phyloP scores from a whole-genome alignment of 495 filamentous ascomycete species.

The Neurospora sp. region DNA sequence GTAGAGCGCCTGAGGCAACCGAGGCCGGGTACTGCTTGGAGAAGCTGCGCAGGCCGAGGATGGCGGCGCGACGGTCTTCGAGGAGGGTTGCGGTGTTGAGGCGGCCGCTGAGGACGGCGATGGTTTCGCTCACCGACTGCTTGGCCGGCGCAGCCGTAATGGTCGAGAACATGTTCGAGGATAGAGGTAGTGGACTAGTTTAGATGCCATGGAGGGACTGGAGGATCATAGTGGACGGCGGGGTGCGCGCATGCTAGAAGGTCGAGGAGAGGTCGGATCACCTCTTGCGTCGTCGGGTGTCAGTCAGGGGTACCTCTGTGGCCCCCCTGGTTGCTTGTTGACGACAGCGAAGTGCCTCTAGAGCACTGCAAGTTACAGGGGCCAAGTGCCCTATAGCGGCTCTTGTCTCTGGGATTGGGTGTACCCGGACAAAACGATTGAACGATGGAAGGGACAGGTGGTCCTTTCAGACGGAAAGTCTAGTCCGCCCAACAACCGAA shows the following conservation, averaged over 20 bases:
- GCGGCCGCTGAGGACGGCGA: slow-evolving; percentile 75
- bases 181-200: slow-evolving; percentile 3
- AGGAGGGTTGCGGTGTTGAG: slow-evolving; percentile 80
- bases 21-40: slow-evolving; percentile 92
- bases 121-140: slow-evolving; percentile 91
- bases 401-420: background rate
- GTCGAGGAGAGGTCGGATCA: background rate
- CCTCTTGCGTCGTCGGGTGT: background rate
- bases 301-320: background rate
- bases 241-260: background rate
- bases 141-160: slow-evolving; percentile 87
- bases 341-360: background rate
- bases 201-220: slow-evolving; percentile 14
- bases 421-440: background rate
- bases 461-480: background rate
- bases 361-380: background rate
- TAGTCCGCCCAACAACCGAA: background rate
- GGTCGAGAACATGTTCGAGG: slow-evolving; percentile 62
- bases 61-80: slow-evolving; percentile 87
- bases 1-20: slow-evolving; percentile 83
- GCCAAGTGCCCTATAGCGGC: background rate
- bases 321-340: background rate
- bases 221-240: background rate
- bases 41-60: slow-evolving; percentile 88
- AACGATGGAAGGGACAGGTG: background rate